Base-by-base conservation (phyloP, 495 filamentous ascomycete species). In the Aspergillus nanangensis region DNA sequence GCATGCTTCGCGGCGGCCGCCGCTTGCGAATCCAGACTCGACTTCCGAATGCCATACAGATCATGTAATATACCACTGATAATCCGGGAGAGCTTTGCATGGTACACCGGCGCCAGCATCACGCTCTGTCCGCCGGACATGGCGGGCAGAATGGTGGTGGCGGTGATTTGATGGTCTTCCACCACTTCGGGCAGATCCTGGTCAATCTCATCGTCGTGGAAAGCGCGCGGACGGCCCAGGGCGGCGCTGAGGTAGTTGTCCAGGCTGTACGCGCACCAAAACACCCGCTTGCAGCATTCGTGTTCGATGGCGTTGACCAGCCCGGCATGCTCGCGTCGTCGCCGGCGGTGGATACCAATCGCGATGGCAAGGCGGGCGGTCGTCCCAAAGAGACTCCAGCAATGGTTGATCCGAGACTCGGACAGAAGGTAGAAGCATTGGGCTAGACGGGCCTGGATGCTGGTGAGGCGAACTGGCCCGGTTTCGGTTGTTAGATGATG, bases 221-320 rank as follows among this genome's bases (percentile, higher is more conserved):
- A 67, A 10, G 69, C 50, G 5, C 57, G 45, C 1, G 76, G 74
- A 5, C 72, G 52, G 1, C 75, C 75, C 21, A 71, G 49, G 19
- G 72, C 57, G 13, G 67, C 52, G 24, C 67, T 70, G 9, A 77
- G 53, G 38, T 78, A 71, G 37, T 67, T 75, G 46, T 78, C 75
- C 15, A 78, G 47, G 20, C 67, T 63, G 45, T 71, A 75, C 1
- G 64, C 68, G 13, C 66, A 62, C 74, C 74, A 78, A 19, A 79
- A 77, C 5, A 70, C 65, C 3, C 75, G 60, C 38, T 72, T 76
- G 5, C 55, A 44, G 17, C 56, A 54, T 19, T 64, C 61, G 0
- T 48, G 48, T 8, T 64, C 61, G 13, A 64, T 35, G 15, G 52
- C 41, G 21, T 55, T 50, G 5, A 51, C 21, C 3, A 37, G 36